Percentiles rank a stretch among this genome's conserved stretches.
Conservation (phyloP, 495 filamentous ascomycete species). For the Penicillium ucsense region DNA sequence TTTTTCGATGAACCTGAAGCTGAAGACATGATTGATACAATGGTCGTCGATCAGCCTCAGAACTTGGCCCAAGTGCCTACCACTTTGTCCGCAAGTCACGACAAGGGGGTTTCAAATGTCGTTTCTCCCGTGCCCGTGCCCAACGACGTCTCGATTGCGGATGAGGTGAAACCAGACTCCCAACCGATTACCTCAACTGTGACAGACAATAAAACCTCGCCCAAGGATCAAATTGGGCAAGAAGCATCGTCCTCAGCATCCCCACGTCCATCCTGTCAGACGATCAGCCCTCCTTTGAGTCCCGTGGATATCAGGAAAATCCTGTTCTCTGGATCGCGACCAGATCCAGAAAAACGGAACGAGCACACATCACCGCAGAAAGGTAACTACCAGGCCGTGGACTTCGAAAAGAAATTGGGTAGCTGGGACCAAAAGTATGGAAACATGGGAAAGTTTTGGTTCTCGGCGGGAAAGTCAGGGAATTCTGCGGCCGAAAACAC, state of each 20-base stretch:
- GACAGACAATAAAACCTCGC: background rate
- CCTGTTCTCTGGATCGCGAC: constrained; percentile 25
- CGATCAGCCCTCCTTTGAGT: constrained; percentile 42
- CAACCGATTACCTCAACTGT: background rate
- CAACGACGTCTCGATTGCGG: background rate
- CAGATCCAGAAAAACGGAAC: constrained; percentile 1
- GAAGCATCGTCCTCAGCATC: constrained; percentile 8
- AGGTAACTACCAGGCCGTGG: constrained; percentile 39
- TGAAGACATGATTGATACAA: constrained; percentile 18
- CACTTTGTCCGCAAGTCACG: background rate
- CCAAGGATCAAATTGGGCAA: constrained; percentile 2
- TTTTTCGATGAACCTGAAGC: constrained; percentile 68
- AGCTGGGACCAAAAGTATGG: constrained; percentile 44
- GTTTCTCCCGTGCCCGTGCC: background rate
- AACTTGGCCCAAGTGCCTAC: constrained; percentile 3
- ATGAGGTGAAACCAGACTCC: background rate
- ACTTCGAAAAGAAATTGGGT: constrained; percentile 35
- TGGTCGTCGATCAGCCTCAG: constrained; percentile 2
- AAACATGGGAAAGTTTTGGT: constrained; percentile 40
- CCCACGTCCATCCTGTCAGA: constrained; percentile 14
- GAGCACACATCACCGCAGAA: constrained; percentile 14
- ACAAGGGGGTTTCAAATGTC: background rate
- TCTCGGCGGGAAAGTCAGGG: constrained; percentile 14
- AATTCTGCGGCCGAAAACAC: constrained; percentile 2
- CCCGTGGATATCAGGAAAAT: constrained; percentile 41